Evolutionary conservation across 2,329 filamentous ascomycete genomes (phyloP), one percentile per base, ranked within the genome.

Genomic region (Chaetomiaceae sp.): DNA sequence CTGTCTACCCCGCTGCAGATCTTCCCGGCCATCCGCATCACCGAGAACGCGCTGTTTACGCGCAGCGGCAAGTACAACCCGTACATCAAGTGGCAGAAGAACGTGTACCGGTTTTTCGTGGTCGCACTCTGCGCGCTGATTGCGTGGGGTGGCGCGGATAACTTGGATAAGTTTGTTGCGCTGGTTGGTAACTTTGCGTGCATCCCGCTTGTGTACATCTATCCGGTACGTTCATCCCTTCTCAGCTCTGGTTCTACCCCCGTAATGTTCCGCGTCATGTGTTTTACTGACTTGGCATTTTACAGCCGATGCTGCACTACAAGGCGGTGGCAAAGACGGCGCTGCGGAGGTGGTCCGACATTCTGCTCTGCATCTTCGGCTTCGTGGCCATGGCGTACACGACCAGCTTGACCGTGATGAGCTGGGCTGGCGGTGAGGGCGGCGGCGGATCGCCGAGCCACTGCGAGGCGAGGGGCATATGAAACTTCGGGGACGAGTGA

Each of bases 11-110:
- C 93, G 6, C 72, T 98, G 48, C 94, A 98, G 63, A 90, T 98
- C 56, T 98, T 97, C 74, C 93, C 93, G 0, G 93, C 93, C 35
- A 97, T 98, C 60, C 86, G 91, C 62, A 98, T 98, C 60, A 88
- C 88, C 27, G 90, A 95, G 68, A 95, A 95, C 58, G 88, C 89
- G 56, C 75, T 97, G 6, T 98, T 97, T 66, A 95, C 87, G 19
- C 78, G 86, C 62, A 95, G 89, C 52, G 90, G 93, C 58, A 98
- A 98, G 68, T 95, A 96, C 70, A 96, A 97, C 63, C 90, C 89
- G 1, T 93, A 88, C 62, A 95, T 98, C 73, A 98, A 98, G 72
- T 98, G 93, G 93, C 87, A 97, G 75, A 98, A 98, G 81, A 98
- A 98, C 58, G 72, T 85, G 27, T 98, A 95, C 73, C 84, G 93